phyloP scores from a whole-genome alignment of 108 stramenopile species.

The Aurantiochytrium sp. region DNA sequence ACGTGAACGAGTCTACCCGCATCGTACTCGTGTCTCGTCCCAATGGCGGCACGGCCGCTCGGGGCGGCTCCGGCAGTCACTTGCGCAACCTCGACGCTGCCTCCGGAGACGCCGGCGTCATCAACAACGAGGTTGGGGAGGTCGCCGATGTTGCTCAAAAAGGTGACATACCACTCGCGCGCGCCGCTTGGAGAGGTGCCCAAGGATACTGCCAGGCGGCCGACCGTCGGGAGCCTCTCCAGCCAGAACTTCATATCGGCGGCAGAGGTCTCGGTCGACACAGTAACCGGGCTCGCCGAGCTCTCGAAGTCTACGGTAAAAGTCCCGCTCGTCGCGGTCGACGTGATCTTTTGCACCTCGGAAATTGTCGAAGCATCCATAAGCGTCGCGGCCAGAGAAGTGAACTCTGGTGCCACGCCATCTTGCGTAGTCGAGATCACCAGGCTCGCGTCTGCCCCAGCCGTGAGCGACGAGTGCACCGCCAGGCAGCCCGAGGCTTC shows the following conservation, averaged over 20 bases:
- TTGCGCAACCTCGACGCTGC: background rate
- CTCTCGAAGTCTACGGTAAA: slow-evolving; percentile 20
- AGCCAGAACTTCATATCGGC: slow-evolving; percentile 52
- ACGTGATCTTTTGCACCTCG: background rate
- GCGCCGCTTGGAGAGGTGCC: background rate
- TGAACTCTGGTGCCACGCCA: background rate
- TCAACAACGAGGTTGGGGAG: slow-evolving; percentile 50
- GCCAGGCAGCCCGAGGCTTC: background rate
- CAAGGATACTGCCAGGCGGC: slow-evolving; percentile 41
- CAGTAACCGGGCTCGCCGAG: background rate
- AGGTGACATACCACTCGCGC: slow-evolving; percentile 54
- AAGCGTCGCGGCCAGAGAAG: background rate
- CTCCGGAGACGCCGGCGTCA: background rate
- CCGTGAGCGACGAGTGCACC: background rate
- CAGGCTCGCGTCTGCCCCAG: background rate
- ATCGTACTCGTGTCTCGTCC: background rate
- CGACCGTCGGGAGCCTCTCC: slow-evolving; percentile 44
- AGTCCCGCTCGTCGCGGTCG: background rate
- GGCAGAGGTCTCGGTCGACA: slow-evolving; percentile 17
- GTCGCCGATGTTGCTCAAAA: slow-evolving; percentile 51
- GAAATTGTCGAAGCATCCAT: background rate
- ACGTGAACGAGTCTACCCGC: background rate
- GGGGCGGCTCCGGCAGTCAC: background rate
- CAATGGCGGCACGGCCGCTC: background rate
- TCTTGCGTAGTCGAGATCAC: background rate